These are phyloP conservation scores for Basidioascus undulatus DNA, from an alignment of 768 basidiomycete genomes.

Conservation along the genomic window DNA sequence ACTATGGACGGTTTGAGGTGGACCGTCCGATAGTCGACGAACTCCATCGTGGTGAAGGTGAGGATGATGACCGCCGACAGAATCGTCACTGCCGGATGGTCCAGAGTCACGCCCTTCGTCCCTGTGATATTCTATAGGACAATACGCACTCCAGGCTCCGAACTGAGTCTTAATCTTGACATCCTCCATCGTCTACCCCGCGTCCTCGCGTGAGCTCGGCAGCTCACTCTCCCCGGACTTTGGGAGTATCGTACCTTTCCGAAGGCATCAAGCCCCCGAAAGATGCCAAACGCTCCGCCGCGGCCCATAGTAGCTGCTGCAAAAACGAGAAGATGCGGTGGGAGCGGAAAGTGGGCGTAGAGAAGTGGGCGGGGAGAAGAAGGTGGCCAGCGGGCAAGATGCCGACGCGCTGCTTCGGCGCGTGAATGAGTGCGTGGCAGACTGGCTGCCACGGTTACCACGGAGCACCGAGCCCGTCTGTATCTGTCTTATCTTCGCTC, in stretches of 20 bases:
- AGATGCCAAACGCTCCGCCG: slow-evolving; percentile 19
- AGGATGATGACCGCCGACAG: slow-evolving; percentile 77
- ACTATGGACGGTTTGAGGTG: slow-evolving; percentile 45
- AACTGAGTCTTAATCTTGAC: slow-evolving; percentile 89
- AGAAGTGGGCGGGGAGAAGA: too few species aligned
- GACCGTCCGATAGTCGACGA: slow-evolving; percentile 76
- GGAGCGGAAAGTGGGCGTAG: too few species aligned
- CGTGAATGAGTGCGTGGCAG: too few species aligned
- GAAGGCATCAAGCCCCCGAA: slow-evolving; percentile 94
- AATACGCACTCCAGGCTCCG: slow-evolving; percentile 50
- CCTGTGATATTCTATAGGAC: not conserved
- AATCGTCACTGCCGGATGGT: slow-evolving; percentile 44
- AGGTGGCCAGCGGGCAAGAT: too few species aligned
- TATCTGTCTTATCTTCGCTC: too few species aligned
- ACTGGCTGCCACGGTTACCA: too few species aligned
- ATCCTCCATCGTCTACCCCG: slow-evolving; percentile 79
- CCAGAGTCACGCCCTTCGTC: not conserved
- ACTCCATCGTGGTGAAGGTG: slow-evolving; percentile 76
- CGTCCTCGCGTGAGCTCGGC: not conserved
- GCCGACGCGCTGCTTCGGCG: too few species aligned
- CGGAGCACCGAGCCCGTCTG: too few species aligned
- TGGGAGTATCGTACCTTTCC: slow-evolving; percentile 49
- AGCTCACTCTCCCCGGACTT: not conserved
- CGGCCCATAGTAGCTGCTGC: slow-evolving; percentile 18
- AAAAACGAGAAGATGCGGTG: too few species aligned